These are phyloP conservation scores for Balamuthia mandrillaris DNA, from an alignment of 208 protist species.

Conservation along the genomic window DNA sequence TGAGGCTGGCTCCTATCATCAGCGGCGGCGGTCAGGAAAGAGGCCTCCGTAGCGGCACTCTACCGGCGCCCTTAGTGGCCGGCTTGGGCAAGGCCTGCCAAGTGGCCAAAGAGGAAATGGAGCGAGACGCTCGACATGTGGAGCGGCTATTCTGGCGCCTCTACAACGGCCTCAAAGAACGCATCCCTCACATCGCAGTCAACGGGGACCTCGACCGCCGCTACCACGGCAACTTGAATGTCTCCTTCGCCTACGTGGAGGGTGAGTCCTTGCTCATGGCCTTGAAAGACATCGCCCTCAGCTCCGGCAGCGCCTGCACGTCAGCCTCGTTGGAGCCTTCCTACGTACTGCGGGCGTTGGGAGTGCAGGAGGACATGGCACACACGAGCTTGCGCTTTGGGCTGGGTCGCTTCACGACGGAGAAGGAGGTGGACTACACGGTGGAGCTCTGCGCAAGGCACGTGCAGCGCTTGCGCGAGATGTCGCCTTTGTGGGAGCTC, in stretches of 20 bases:
- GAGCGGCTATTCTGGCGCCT: constrained; percentile 59
- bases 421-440: constrained; percentile 76
- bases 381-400: constrained; percentile 99
- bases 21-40: constrained; percentile 98
- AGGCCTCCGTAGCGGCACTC: constrained; percentile 85
- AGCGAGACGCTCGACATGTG: constrained; percentile 83
- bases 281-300: constrained; percentile 91
- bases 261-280: constrained; percentile 97
- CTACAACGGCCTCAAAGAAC: constrained; percentile 74
- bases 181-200: constrained; percentile 77
- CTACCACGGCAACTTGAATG: constrained; percentile 94
- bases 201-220: constrained; percentile 88
- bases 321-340: constrained; percentile 97
- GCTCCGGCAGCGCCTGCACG: constrained; percentile 90
- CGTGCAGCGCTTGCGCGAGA: constrained; percentile 92
- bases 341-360: constrained; percentile 97
- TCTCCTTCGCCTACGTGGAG: constrained; percentile 98
- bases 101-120: constrained; percentile 88
- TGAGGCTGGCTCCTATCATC: constrained; percentile 92
- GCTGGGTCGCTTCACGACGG: constrained; percentile 96
- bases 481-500: constrained; percentile 98
- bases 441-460: constrained; percentile 68
- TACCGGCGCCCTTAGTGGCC: constrained; percentile 87
- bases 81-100: constrained; percentile 90
- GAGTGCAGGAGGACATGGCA: constrained; percentile 94